Base-by-base conservation (phyloP, 1,284 basidiomycete species). In the Chondrostereum purpureum region DNA sequence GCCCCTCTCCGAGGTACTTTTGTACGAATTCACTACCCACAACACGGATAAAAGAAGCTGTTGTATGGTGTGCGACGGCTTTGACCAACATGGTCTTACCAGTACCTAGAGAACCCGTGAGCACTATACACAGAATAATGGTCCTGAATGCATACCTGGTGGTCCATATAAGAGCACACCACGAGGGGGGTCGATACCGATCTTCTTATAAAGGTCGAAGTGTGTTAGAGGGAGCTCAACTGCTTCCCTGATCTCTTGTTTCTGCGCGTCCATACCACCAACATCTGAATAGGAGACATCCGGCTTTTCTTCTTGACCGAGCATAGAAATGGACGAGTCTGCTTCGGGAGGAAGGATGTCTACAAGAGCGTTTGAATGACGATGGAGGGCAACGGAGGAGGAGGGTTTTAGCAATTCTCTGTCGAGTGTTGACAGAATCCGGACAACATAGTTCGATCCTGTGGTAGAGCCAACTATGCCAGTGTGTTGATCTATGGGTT, bases 31-130 rank as follows among this genome's bases (percentile, higher is more conserved):
- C 95, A 55, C 90, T 94, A 17, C 96, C 96, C 20, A 97, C 94
- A 4, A 99, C 96, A 43, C 96, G 90, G 58, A 99, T 99, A 71
- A 99, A 99, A 16, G 92, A 78, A 8, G 95, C 95, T 0, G 93
- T 95, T 14, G 95, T 99, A 57, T 98, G 92, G 60, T 96, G 89
- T 31, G 95, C 95, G 17, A 99, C 95, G 12, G 95, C 95, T 66
- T 99, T 99, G 49, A 99, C 95, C 50, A 99, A 73, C 95, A 99
- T 98, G 1, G 96, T 99, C 70, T 99, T 99, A 35, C 95, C 95
- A 4, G 95, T 99, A 53, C 94, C 94, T 94, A 48, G 2, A 20
- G n/a, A 51, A 42, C 24, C 27, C 10, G 20, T 4, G 13, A 19
- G n/a, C 18, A 13, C 39, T 42, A 6, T 34, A 37, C 41, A 21